Conservation (phyloP, 129 eudicot species). For the Chrysanthemum lavandulifolium region DNA sequence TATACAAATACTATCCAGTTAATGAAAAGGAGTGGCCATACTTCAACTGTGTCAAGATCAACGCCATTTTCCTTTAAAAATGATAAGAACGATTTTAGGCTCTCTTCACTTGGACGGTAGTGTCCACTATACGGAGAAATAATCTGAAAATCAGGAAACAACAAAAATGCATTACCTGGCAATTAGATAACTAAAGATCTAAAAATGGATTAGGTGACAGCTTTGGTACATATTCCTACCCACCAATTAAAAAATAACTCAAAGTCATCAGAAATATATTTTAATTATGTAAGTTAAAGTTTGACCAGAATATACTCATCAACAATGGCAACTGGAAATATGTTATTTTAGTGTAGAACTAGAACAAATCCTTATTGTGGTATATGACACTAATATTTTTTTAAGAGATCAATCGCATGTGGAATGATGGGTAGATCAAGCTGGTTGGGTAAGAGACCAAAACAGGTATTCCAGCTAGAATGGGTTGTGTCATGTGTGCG, state of each 20-base stretch:
- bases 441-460: too few species aligned
- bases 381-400: too few species aligned
- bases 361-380: too few species aligned
- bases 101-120: constrained; percentile 88
- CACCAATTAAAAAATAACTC: neutral
- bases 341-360: too few species aligned
- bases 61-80: constrained; percentile 78
- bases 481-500: too few species aligned
- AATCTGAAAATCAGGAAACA: constrained; percentile 42
- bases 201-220: constrained; percentile 22
- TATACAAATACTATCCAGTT: neutral
- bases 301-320: neutral
- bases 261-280: neutral
- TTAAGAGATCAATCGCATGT: too few species aligned
- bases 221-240: too few species aligned
- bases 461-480: too few species aligned
- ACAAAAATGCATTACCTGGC: constrained; percentile 11
- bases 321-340: neutral
- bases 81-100: constrained; percentile 58
- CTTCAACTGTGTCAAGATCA: constrained; percentile 60
- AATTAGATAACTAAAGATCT: constrained; percentile 5
- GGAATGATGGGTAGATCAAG: too few species aligned
- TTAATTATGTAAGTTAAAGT: neutral
- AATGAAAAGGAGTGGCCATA: constrained; percentile 28
- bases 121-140: constrained; percentile 98